Evolutionary conservation across 148 eudicot genomes (phyloP).

Genomic region (Bassia scoparia): DNA sequence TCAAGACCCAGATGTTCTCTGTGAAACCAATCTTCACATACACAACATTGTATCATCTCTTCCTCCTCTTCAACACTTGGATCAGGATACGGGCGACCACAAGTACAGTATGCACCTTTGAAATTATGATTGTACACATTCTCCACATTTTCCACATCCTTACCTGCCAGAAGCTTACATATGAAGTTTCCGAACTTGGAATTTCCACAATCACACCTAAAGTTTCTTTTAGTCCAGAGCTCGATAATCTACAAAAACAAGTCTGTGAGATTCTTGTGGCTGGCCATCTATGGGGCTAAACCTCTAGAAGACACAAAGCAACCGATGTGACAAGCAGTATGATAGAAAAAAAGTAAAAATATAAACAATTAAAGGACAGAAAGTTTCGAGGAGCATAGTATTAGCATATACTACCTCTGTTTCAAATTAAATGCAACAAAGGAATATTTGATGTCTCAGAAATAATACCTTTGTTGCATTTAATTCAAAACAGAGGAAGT

Average conservation of each 20-base stretch:
- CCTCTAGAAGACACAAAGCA: background rate
- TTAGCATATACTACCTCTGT: too few species aligned
- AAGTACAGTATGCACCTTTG: conserved; percentile 87
- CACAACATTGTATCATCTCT: conserved; percentile 90
- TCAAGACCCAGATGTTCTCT: conserved; percentile 85
- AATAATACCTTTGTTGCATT: too few species aligned
- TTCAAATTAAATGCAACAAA: too few species aligned
- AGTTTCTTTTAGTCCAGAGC: conserved; percentile 96
- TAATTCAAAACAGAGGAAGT: too few species aligned
- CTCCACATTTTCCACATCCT: conserved; percentile 75
- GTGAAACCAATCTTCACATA: conserved; percentile 99
- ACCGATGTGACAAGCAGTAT: conserved; percentile 4
- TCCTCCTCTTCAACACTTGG: conserved; percentile 81
- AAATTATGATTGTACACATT: conserved; percentile 88
- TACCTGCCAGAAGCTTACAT: conserved; percentile 80
- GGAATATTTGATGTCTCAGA: too few species aligned
- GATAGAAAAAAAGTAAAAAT: background rate
- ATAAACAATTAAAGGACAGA: background rate
- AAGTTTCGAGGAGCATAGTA: too few species aligned
- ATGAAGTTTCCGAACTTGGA: conserved; percentile 90
- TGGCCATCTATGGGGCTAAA: background rate
- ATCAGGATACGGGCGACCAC: conserved; percentile 90
- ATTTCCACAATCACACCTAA: conserved; percentile 97
- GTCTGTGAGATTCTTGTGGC: background rate
- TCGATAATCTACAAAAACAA: conserved; percentile 62